phyloP scores from a whole-genome alignment of 2,329 filamentous ascomycete species.

The Aspergillus vadensis region DNA sequence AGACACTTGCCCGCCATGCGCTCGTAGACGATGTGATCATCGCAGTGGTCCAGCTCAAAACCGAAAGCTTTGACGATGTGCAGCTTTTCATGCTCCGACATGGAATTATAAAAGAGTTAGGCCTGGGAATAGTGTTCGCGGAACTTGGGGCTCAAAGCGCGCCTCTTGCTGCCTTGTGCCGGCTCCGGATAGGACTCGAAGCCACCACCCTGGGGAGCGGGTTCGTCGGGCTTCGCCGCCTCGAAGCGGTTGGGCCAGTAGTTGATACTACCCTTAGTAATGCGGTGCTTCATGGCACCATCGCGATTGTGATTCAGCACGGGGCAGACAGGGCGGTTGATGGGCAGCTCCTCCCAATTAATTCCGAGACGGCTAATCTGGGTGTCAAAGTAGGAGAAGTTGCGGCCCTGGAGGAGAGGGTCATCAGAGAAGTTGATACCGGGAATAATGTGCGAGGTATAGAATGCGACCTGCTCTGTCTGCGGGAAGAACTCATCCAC shows the following conservation, averaged over 20 bases:
- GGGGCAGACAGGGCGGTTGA: conserved; percentile 73
- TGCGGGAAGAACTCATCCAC: conserved; percentile 79
- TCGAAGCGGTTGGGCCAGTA: conserved; percentile 77
- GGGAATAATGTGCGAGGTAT: conserved; percentile 75
- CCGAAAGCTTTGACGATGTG: conserved; percentile 40
- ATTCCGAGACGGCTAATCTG: conserved; percentile 68
- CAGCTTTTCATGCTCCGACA: conserved; percentile 36
- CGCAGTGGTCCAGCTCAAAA: conserved; percentile 56
- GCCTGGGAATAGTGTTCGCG: conserved; percentile 40
- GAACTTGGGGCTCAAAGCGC: conserved; percentile 50
- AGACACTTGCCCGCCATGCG: conserved; percentile 65
- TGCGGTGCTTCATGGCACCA: conserved; percentile 70
- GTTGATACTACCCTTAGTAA: conserved; percentile 71
- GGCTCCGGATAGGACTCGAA: conserved; percentile 70
- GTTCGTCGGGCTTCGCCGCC: conserved; percentile 57
- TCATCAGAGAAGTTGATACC: conserved; percentile 77
- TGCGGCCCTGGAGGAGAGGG: conserved; percentile 71
- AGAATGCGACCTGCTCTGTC: conserved; percentile 81
- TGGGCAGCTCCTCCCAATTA: conserved; percentile 76
- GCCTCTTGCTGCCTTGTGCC: conserved; percentile 69
- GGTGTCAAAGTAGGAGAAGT: conserved; percentile 59
- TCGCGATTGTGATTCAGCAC: conserved; percentile 78
- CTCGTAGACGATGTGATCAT: conserved; percentile 73
- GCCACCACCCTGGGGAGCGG: conserved; percentile 62
- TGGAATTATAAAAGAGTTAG: conserved; percentile 38